phyloP scores from a whole-genome alignment of 768 basidiomycete genomes.

The Russula dissimulans region DNA sequence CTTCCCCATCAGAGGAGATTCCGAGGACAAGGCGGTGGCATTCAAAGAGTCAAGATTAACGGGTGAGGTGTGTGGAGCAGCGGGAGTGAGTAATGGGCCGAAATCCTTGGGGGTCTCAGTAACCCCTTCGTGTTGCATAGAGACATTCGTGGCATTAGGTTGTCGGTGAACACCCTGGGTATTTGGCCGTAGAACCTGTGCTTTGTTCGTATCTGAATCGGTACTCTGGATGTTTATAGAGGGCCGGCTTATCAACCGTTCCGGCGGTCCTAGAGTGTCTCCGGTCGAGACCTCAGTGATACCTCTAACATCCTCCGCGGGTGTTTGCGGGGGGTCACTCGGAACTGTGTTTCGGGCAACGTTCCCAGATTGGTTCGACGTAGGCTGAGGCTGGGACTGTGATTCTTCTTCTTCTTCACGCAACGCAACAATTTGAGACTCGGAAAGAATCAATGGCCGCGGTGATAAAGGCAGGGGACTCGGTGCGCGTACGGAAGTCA shows the following conservation, averaged over 20 bases:
- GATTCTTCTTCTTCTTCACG: slow-evolving; percentile 19
- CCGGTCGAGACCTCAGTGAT: background rate
- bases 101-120: background rate
- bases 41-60: background rate
- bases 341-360: background rate
- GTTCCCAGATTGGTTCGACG: background rate
- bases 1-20: background rate
- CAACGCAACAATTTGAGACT: slow-evolving; percentile 13
- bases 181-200: background rate
- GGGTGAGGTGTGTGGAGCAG: background rate
- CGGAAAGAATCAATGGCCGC: background rate
- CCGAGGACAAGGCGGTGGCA: background rate
- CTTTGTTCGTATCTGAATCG: background rate
- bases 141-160: background rate
- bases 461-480: background rate
- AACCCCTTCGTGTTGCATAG: background rate
- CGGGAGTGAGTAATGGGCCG: background rate
- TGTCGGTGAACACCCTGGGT: background rate
- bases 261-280: background rate
- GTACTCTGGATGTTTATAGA: background rate
- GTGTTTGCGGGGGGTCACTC: background rate
- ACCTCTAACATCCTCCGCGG: background rate
- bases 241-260: background rate
- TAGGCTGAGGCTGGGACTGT: background rate
- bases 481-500: background rate